Conservation (phyloP, 192 early-diverging fungal genomes). For the Coemansia sp. region DNA sequence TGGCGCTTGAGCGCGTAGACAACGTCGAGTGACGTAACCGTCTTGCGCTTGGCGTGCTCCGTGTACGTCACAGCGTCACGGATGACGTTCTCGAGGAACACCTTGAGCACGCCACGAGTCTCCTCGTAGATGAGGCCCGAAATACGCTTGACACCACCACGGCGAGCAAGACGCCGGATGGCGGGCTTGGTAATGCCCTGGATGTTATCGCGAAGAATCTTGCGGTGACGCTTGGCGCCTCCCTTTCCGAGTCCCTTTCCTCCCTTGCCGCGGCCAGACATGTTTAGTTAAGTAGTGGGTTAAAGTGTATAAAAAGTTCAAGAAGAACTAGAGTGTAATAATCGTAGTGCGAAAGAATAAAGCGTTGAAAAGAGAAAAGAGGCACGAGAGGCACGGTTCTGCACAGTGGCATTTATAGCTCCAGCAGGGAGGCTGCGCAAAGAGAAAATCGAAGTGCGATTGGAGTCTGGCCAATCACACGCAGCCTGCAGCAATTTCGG, state of each 20-base stretch:
- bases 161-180: slow-evolving; percentile 97
- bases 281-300: slow-evolving; percentile 76
- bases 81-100: slow-evolving; percentile 99
- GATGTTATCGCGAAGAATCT: slow-evolving; percentile 98
- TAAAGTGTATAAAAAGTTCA: slow-evolving; percentile 7
- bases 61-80: slow-evolving; percentile 99
- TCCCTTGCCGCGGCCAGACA: slow-evolving; percentile 99
- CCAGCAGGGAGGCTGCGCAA: background rate
- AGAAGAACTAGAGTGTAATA: background rate
- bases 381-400: too few relatives aligned
- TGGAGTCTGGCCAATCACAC: slow-evolving; percentile 17
- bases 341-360: background rate
- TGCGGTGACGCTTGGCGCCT: slow-evolving; percentile 99
- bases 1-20: slow-evolving; percentile 98
- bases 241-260: slow-evolving; percentile 99
- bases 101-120: slow-evolving; percentile 96
- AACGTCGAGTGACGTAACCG: slow-evolving; percentile 98
- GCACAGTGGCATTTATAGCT: slow-evolving; percentile 8
- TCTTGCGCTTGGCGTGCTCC: slow-evolving; percentile 88
- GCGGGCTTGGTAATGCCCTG: slow-evolving; percentile 97
- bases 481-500: background rate
- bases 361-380: slow-evolving; percentile 7
- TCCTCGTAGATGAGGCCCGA: slow-evolving; percentile 99
- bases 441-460: slow-evolving; percentile 25
- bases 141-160: slow-evolving; percentile 99